These are phyloP conservation scores for Corylus avellana DNA, from an alignment of 306 rosid genomes.

Conservation along the genomic window DNA sequence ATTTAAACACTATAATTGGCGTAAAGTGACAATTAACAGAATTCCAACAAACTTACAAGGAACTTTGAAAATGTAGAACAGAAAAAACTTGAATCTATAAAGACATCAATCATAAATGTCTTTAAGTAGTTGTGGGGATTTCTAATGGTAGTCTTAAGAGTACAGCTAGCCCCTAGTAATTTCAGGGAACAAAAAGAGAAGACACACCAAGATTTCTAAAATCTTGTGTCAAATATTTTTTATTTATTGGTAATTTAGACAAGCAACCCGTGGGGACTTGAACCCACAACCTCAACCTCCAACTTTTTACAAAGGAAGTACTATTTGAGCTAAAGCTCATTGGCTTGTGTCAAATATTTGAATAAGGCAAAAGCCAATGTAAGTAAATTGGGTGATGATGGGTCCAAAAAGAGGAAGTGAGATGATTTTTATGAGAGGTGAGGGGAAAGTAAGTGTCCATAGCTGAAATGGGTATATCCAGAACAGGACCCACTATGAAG, in stretches of 20 bases:
- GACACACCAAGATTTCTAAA: background rate
- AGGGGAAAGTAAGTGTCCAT: background rate
- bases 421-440: background rate
- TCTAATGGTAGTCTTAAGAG: background rate
- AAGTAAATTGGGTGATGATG: background rate
- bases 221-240: background rate
- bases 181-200: background rate
- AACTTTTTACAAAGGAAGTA: too few species aligned
- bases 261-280: too few species aligned
- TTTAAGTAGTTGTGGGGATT: background rate
- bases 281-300: too few species aligned
- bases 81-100: background rate
- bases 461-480: background rate
- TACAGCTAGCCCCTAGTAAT: background rate
- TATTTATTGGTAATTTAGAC: too few species aligned
- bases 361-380: background rate
- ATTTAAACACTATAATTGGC: too few species aligned
- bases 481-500: background rate
- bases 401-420: background rate
- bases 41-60: too few species aligned
- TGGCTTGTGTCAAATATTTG: background rate
- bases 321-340: too few species aligned
- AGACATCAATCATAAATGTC: too few species aligned
- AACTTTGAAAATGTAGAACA: too few species aligned
- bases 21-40: too few species aligned